Conservation (phyloP, 768 basidiomycete genomes). For the Calocera viscosa region DNA sequence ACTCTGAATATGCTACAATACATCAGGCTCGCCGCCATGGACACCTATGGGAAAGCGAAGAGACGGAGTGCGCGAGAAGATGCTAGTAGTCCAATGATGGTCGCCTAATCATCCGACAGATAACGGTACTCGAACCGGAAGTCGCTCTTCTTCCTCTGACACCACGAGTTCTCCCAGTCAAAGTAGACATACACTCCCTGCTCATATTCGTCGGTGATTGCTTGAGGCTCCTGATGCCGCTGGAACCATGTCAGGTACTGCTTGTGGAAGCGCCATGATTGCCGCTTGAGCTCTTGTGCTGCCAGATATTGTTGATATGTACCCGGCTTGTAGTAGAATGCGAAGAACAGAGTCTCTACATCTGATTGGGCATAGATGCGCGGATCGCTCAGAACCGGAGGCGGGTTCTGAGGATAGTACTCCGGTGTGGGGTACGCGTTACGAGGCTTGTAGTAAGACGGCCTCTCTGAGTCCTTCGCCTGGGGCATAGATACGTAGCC, state of each 20-base stretch:
- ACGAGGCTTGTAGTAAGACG: slow-evolving; percentile 90
- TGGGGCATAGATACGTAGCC: slow-evolving; percentile 80
- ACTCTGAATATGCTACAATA: slow-evolving; percentile 9
- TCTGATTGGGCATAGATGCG: slow-evolving; percentile 83
- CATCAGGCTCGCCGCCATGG: slow-evolving; percentile 9
- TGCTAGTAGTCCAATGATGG: slow-evolving; percentile 5
- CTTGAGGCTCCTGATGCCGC: slow-evolving; percentile 91
- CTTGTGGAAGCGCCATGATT: slow-evolving; percentile 98
- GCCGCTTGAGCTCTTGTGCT: slow-evolving; percentile 90
- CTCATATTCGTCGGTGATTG: slow-evolving; percentile 98
- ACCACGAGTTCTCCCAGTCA: slow-evolving; percentile 99
- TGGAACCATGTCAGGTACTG: slow-evolving; percentile 99
- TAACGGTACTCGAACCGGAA: slow-evolving; percentile 96
- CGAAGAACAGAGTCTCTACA: slow-evolving; percentile 94
- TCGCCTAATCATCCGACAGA: slow-evolving; percentile 68
- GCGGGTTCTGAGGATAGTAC: slow-evolving; percentile 88
- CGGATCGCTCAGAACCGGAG: slow-evolving; percentile 66
- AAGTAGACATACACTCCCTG: slow-evolving; percentile 99
- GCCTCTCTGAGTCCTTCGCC: slow-evolving; percentile 91
- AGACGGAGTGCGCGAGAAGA: slow-evolving; percentile 8
- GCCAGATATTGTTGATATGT: slow-evolving; percentile 99
- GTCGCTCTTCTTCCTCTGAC: slow-evolving; percentile 93
- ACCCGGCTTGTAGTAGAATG: slow-evolving; percentile 95
- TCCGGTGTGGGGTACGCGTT: slow-evolving; percentile 83
- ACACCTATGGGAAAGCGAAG: slow-evolving; percentile 8